Evolutionary conservation across 192 early-diverging fungal species (phyloP).

Genomic region (Podila minutissima): DNA sequence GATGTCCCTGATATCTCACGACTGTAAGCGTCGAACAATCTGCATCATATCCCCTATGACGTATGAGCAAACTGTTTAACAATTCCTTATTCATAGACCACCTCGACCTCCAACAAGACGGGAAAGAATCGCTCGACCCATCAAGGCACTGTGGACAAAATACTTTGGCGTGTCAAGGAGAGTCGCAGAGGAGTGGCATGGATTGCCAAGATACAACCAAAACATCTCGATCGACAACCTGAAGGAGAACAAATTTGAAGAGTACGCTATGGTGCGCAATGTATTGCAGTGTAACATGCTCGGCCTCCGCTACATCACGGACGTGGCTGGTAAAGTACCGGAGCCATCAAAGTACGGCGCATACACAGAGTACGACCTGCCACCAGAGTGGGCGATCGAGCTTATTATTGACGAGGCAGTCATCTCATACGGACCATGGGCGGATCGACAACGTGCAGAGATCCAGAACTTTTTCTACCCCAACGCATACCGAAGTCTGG

Average conservation of each 20-base stretch:
- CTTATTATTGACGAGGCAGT: conserved; percentile 65
- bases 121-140: conserved; percentile 4
- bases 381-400: conserved; percentile 78
- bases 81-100: conserved; percentile 15
- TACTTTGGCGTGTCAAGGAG: conserved; percentile 33
- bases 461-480: conserved; percentile 83
- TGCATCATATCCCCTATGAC: neutral
- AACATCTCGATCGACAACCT: conserved; percentile 29
- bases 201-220: conserved; percentile 68
- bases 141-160: conserved; percentile 24
- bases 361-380: conserved; percentile 51
- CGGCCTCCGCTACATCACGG: conserved; percentile 70
- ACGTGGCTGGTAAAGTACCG: conserved; percentile 71
- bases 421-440: conserved; percentile 84
- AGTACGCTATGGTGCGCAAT: conserved; percentile 75
- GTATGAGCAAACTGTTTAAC: neutral
- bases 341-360: conserved; percentile 16
- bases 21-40: conserved; percentile 15
- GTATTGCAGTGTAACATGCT: conserved; percentile 67
- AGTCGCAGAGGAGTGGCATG: conserved; percentile 63
- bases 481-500: conserved; percentile 62
- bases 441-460: conserved; percentile 72
- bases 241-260: conserved; percentile 48
- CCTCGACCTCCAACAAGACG: conserved; percentile 10
- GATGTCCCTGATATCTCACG: conserved; percentile 35